Evolutionary conservation across 1,139 yeast genomes (phyloP).

Genomic region (Hemisphaericaspora xylofermentans): DNA sequence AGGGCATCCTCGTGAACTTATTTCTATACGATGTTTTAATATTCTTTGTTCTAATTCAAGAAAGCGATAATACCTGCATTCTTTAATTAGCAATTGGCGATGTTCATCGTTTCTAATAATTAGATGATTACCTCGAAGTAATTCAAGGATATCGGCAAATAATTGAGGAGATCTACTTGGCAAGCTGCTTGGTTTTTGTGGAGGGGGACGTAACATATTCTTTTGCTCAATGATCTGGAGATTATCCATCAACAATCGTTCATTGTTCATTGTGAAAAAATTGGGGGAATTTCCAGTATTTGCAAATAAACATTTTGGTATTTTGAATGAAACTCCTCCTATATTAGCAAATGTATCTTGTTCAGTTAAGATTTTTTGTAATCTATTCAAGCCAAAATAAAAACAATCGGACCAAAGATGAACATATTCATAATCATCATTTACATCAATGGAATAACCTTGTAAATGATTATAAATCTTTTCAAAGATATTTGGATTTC

Average conservation of each 20-base stretch:
- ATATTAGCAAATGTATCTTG: slow-evolving; percentile 61
- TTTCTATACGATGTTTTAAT: slow-evolving; percentile 48
- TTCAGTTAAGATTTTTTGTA: slow-evolving; percentile 49
- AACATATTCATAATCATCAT: slow-evolving; percentile 58
- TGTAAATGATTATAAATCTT: slow-evolving; percentile 70
- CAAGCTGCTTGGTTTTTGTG: slow-evolving; percentile 57
- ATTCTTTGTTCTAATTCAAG: slow-evolving; percentile 71
- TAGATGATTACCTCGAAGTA: slow-evolving; percentile 54
- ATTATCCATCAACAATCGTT: slow-evolving; percentile 48
- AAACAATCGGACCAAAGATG: slow-evolving; percentile 70
- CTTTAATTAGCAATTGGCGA: slow-evolving; percentile 56
- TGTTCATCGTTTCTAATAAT: slow-evolving; percentile 53
- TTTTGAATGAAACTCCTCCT: slow-evolving; percentile 59
- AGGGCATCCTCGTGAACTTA: slow-evolving; percentile 39
- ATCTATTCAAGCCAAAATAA: slow-evolving; percentile 64
- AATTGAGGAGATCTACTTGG: slow-evolving; percentile 55
- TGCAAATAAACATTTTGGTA: slow-evolving; percentile 53
- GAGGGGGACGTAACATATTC: slow-evolving; percentile 71
- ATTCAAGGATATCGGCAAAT: slow-evolving; percentile 58
- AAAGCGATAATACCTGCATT: slow-evolving; percentile 77
- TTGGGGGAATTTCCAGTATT: slow-evolving; percentile 73
- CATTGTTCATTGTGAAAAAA: slow-evolving; percentile 64
- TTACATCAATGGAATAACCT: slow-evolving; percentile 65
- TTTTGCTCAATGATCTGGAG: slow-evolving; percentile 34
- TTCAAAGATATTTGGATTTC: slow-evolving; percentile 72